Conservation (phyloP, 1,284 basidiomycete genomes). For the Puccinia coronata region DNA sequence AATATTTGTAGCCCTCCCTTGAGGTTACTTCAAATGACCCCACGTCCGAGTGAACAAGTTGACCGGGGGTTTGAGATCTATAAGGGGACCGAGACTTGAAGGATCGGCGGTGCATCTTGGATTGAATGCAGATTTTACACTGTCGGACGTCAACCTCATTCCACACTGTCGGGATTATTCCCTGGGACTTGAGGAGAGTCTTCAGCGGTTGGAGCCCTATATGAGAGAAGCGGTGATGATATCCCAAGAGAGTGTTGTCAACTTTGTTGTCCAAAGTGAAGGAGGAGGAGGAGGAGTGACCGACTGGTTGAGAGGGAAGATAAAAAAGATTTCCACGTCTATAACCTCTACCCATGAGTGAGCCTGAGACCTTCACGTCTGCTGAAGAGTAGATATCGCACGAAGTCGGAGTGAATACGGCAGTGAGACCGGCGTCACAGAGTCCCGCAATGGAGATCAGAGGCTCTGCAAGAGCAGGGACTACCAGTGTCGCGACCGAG, state of each 20-base stretch:
- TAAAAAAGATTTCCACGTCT: too few relatives aligned
- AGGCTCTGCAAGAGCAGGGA: not conserved
- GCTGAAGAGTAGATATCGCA: not conserved
- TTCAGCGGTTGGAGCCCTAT: not conserved
- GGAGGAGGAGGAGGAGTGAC: not conserved
- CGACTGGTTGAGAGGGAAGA: not conserved
- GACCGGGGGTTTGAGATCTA: not conserved
- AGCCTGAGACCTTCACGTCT: too few relatives aligned
- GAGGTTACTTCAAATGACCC: too few relatives aligned
- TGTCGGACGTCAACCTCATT: not conserved
- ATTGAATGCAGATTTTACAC: too few relatives aligned
- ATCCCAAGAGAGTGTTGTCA: not conserved
- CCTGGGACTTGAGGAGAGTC: not conserved
- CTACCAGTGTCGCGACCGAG: not conserved
- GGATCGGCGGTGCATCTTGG: not conserved
- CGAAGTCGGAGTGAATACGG: not conserved
- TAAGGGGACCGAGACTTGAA: not conserved
- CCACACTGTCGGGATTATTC: not conserved
- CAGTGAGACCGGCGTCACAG: not conserved
- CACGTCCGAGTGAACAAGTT: not conserved
- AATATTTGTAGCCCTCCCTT: too few relatives aligned
- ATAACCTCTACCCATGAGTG: not conserved
- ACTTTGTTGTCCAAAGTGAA: not conserved
- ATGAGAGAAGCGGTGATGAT: slow-evolving; percentile 1
- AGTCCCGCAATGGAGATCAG: not conserved